phyloP scores from a whole-genome alignment of 495 filamentous ascomycete genomes.

The Penicillium diatomitis region DNA sequence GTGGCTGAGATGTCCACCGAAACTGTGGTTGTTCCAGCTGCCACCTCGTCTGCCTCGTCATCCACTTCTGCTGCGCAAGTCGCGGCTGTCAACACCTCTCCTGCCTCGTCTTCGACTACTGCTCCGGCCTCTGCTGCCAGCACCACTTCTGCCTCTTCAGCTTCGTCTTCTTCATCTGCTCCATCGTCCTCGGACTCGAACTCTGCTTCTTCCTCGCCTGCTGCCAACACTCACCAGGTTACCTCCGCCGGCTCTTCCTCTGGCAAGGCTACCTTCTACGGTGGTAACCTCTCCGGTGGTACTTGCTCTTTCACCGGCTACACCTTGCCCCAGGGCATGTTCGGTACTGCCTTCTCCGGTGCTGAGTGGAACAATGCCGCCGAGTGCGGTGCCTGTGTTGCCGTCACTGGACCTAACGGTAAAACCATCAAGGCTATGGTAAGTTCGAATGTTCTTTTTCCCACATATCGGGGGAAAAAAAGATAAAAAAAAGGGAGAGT shows the following conservation, averaged over 20 bases:
- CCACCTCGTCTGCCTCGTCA: constrained; percentile 1
- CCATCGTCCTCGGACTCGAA: not conserved
- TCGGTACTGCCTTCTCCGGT: constrained; percentile 45
- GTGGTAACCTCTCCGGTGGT: constrained; percentile 48
- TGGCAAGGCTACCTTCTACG: constrained; percentile 45
- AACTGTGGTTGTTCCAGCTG: constrained; percentile 1
- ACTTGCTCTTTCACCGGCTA: constrained; percentile 51
- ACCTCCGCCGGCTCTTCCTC: constrained; percentile 12
- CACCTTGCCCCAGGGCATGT: constrained; percentile 44
- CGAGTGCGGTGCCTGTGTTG: constrained; percentile 49
- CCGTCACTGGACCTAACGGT: constrained; percentile 43
- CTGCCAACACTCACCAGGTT: constrained; percentile 3
- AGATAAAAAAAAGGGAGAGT: too few species aligned
- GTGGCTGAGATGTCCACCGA: constrained; percentile 1
- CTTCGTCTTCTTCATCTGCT: constrained; percentile 3
- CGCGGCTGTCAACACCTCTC: not conserved
- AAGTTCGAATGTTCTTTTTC: constrained; percentile 5
- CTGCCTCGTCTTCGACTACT: constrained; percentile 3
- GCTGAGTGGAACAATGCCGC: constrained; percentile 41
- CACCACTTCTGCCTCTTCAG: constrained; percentile 3
- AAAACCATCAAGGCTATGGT: constrained; percentile 58
- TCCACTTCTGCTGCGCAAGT: constrained; percentile 4
- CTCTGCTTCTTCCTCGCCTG: not conserved
- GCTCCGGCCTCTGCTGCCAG: not conserved
- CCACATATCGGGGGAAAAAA: too few species aligned